phyloP scores from a whole-genome alignment of 2,329 filamentous ascomycete genomes.

The Bipolaris oryzae region DNA sequence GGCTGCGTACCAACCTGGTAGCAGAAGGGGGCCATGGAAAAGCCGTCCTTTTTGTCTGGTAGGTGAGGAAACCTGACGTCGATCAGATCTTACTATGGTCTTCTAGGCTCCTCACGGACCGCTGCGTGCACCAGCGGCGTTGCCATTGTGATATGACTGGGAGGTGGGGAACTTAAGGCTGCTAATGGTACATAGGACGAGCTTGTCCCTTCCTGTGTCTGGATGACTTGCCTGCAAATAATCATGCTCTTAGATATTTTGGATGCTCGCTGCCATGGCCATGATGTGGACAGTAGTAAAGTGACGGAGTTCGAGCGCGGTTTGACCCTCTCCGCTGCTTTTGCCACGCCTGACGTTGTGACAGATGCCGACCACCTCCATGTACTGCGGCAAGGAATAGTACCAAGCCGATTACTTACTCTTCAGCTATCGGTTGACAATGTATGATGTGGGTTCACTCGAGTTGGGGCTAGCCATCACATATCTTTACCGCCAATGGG shows the following conservation, averaged over 20 bases:
- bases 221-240: slow-evolving; percentile 21
- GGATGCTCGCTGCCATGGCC: slow-evolving; percentile 11
- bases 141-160: slow-evolving; percentile 7
- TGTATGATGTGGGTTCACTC: background rate
- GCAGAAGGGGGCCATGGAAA: slow-evolving; percentile 3
- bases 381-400: background rate
- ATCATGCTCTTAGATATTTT: slow-evolving; percentile 22
- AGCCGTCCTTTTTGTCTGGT: slow-evolving; percentile 19
- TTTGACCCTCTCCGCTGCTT: slow-evolving; percentile 18
- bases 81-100: slow-evolving; percentile 28
- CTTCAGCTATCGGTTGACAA: background rate
- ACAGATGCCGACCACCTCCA: slow-evolving; percentile 11
- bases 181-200: slow-evolving; percentile 34
- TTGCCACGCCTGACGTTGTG: slow-evolving; percentile 20
- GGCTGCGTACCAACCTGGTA: background rate
- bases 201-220: slow-evolving; percentile 22
- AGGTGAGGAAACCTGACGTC: slow-evolving; percentile 19
- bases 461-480: background rate
- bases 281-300: slow-evolving; percentile 9
- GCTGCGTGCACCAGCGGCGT: slow-evolving; percentile 5
- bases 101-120: slow-evolving; percentile 16
- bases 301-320: slow-evolving; percentile 8
- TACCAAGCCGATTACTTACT: background rate
- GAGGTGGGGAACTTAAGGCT: slow-evolving; percentile 23
- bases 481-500: background rate